Conservation (phyloP, 1,284 basidiomycete species). For the Cryptococcus sp. region DNA sequence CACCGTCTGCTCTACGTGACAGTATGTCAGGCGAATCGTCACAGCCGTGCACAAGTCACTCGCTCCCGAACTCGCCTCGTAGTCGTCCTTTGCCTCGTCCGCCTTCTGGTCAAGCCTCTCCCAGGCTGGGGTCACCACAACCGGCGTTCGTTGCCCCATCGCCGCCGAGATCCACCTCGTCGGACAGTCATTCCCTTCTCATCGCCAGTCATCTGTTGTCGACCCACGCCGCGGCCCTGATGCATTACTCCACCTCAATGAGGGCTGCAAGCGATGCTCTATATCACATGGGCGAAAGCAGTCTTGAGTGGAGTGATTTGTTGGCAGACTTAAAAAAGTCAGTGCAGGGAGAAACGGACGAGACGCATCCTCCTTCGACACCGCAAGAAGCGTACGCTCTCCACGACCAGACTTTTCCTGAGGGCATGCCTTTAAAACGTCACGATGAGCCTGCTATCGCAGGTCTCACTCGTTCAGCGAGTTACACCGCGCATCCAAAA, state of each 20-base stretch:
- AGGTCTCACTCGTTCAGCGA: too few species aligned
- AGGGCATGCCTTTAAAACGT: too few species aligned
- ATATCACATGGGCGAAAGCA: constrained; percentile 31
- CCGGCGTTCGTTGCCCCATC: constrained; percentile 11
- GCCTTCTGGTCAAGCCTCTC: constrained; percentile 8
- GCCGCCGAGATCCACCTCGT: constrained; percentile 10
- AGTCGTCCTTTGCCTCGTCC: constrained; percentile 17
- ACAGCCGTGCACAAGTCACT: constrained; percentile 1
- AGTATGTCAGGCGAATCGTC: not conserved
- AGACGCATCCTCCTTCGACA: too few species aligned
- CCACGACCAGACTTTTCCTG: too few species aligned
- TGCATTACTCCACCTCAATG: constrained; percentile 29
- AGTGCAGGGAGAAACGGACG: too few species aligned
- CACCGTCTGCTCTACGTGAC: not conserved
- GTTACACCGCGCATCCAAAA: too few species aligned
- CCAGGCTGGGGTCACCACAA: constrained; percentile 1
- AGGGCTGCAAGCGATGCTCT: constrained; percentile 26
- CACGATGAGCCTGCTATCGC: too few species aligned
- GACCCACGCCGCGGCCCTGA: constrained; percentile 33
- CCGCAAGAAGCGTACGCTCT: too few species aligned
- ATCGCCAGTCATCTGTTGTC: constrained; percentile 39
- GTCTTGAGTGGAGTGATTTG: constrained; percentile 32
- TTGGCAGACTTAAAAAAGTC: constrained; percentile 23
- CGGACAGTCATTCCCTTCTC: constrained; percentile 17
- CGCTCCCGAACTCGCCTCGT: constrained; percentile 1